Evolutionary conservation across 495 filamentous ascomycete species (phyloP), one percentile per base, ranked within the genome.

Genomic region (Podospora sp.): DNA sequence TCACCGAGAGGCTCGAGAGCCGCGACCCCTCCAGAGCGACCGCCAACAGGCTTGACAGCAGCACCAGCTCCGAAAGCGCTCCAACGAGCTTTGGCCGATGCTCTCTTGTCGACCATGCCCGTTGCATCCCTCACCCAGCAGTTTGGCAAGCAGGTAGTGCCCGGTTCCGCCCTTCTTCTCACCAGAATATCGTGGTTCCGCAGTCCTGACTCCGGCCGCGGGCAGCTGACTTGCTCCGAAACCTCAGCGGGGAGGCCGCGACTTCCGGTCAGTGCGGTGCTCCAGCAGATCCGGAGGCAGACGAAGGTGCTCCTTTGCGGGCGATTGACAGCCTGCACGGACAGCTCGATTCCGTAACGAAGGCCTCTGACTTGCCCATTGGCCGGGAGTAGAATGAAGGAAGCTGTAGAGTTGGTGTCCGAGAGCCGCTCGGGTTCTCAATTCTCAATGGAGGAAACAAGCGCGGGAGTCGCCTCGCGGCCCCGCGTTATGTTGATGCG

Each of bases 1-100:
- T 62, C 40, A 57, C 11, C 25, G 68, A 69, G 70, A 72, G 72
- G 72, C 74, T 71, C 63, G 74, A 74, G 72, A 65, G 70, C 57
- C 56, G 9, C 12, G 62, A 29, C 64, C 25, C 60, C 56, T 50
- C 56, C 29, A 33, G 29, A 46, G 40, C 16, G 29, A 46, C 5
- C 16, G 14, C 40, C 57, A 59, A 27, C 22, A 35, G 1, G 7
- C 1, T 22, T n/a, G 25, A 40, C 6, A 9, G 57, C 26, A 21
- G 57, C 57, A 33, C 29, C 29, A 8, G 8, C 29, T 33, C 29
- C 29, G 29, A 8, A 33, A 33, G 29, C 29, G 29, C 29, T 33
- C 25, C 5, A 26, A 29, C 16, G 11, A 36, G 11, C 29, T 61
- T 20, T 22, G 51, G 36, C 36, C 20, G 63, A 22, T 20, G 63